Conservation (phyloP, 1,139 yeast species). For the Pichia sp. region DNA sequence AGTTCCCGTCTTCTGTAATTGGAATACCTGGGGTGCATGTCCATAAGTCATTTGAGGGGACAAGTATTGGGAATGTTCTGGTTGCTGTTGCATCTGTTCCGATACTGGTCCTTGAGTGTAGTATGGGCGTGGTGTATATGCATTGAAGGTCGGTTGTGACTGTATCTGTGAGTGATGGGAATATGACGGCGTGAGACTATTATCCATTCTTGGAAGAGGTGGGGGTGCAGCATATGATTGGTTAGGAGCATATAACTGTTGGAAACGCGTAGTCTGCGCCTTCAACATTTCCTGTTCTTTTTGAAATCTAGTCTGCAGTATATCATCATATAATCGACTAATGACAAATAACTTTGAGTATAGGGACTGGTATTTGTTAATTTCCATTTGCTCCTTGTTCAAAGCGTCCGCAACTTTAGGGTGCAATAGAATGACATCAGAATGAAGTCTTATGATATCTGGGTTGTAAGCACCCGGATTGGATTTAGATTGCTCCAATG, state of each 20-base stretch:
- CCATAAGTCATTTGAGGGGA: conserved; percentile 9
- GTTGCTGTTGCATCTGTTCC: too few species aligned
- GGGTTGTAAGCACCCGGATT: conserved; percentile 49
- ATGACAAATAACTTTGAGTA: conserved; percentile 79
- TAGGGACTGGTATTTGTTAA: conserved; percentile 68
- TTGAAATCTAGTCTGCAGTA: conserved; percentile 61
- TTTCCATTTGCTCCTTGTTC: conserved; percentile 54
- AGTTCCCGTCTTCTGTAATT: too few species aligned
- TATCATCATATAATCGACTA: conserved; percentile 68
- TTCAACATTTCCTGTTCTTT: conserved; percentile 17
- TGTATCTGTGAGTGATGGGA: too few species aligned
- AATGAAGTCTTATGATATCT: conserved; percentile 56
- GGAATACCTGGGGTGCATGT: conserved; percentile 5
- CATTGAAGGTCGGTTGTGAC: too few species aligned
- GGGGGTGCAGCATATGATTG: background rate
- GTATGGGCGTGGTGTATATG: too few species aligned
- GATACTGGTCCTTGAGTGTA: too few species aligned
- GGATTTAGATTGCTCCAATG: conserved; percentile 49
- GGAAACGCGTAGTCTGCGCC: conserved; percentile 2
- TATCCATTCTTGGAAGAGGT: too few species aligned
- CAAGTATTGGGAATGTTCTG: too few species aligned
- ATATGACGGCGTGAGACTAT: too few species aligned
- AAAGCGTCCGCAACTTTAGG: conserved; percentile 71
- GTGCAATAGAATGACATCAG: conserved; percentile 55
- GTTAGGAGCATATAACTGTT: background rate